Percentiles rank a stretch among this genome's conserved stretches.
phyloP scores from a whole-genome alignment of 148 eudicot genomes.

The Linanthus parryae region DNA sequence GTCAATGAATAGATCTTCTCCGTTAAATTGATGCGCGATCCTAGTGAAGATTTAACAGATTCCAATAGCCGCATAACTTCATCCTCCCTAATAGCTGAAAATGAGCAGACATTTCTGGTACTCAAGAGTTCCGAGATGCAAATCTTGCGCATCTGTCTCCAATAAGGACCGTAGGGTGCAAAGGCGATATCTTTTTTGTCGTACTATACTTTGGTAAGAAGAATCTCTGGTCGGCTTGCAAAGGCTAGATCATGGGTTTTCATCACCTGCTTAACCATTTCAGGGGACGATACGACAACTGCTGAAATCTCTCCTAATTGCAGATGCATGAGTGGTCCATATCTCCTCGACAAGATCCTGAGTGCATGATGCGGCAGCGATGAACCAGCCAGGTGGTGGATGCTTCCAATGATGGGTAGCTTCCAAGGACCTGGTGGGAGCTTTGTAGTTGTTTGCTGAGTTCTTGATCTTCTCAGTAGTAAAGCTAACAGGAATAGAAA shows the following conservation, averaged over 20 bases:
- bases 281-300: neutral
- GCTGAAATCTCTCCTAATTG: conserved; percentile 1
- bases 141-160: conserved; percentile 3
- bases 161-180: conserved; percentile 1
- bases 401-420: conserved; percentile 1
- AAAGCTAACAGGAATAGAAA: neutral
- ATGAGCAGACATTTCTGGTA: neutral
- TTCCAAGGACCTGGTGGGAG: conserved; percentile 7
- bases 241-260: conserved; percentile 3
- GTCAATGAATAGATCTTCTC: neutral
- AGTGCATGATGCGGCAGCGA: conserved; percentile 3
- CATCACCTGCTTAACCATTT: neutral
- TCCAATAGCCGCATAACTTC: neutral
- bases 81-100: neutral
- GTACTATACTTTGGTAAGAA: neutral
- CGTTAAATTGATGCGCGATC: neutral
- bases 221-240: neutral
- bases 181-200: neutral
- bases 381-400: conserved; percentile 1
- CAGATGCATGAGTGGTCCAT: conserved; percentile 1
- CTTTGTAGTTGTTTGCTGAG: neutral
- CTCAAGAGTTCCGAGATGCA: neutral
- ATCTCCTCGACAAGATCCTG: neutral
- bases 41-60: neutral
- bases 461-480: neutral